Evolutionary conservation across 352 stramenopile species (phyloP).

Genomic region (Phytophthora sojae): DNA sequence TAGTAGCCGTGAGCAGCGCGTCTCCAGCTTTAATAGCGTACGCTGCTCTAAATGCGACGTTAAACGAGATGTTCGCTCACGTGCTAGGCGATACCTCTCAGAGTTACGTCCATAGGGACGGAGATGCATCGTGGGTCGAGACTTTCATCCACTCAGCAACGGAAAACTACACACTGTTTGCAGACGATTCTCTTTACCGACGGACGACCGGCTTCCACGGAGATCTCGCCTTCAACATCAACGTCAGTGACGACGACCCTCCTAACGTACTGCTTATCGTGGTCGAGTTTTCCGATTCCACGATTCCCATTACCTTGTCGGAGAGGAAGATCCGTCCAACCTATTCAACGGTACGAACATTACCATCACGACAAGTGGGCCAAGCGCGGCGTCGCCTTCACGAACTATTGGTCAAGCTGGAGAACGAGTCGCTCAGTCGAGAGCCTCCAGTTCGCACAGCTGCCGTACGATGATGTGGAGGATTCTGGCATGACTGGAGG

Average conservation of each 20-base stretch:
- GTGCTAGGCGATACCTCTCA: not conserved
- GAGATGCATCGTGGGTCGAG: conserved; percentile 16
- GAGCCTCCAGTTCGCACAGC: conserved; percentile 52
- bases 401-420: conserved; percentile 51
- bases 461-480: conserved; percentile 40
- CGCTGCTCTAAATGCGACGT: not conserved
- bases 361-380: conserved; percentile 61
- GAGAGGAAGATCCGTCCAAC: conserved; percentile 43
- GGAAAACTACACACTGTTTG: conserved; percentile 31
- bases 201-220: conserved; percentile 54
- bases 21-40: not conserved
- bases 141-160: conserved; percentile 22
- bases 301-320: conserved; percentile 64
- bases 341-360: conserved; percentile 34
- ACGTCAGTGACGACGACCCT: conserved; percentile 32
- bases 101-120: too few relatives aligned
- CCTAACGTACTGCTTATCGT: conserved; percentile 64
- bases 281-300: conserved; percentile 67
- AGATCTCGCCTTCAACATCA: conserved; percentile 53
- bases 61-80: not conserved
- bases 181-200: conserved; percentile 42
- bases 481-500: conserved; percentile 25
- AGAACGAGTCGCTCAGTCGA: conserved; percentile 59
- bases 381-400: conserved; percentile 54
- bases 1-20: not conserved